Evolutionary conservation across 2,329 filamentous ascomycete genomes (phyloP), one percentile per base, ranked within the genome.

Genomic region (Nothopassalora personata): DNA sequence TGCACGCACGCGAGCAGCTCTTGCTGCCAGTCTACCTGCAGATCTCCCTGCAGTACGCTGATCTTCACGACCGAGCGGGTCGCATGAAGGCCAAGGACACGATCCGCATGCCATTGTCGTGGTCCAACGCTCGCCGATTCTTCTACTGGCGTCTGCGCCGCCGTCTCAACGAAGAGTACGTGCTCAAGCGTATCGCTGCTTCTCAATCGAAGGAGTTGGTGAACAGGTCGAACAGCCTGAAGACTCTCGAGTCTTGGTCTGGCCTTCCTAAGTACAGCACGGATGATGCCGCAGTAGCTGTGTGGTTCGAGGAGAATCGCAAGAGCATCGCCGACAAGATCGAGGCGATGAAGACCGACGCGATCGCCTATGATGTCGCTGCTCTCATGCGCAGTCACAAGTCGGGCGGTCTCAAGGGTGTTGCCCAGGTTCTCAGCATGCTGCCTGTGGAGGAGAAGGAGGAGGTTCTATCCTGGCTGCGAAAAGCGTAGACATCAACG

Each of bases 141-240:
- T 97, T 99, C 83, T 99, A 97, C 88, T 99, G 95, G 94, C 93
- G 94, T 77, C 87, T 97, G 63, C 92, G 95, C 76, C 89, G 94
- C 74, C 86, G 94, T 78, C 83, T 99, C 73, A 97, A 95, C 77
- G 94, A 99, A 80, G 94, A 99, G 79, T 90, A 95, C 76, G 91
- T 99, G 69, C 83, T 99, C 75, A 94, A 92, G 80, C 91, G 91
- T 77, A 90, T 99, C 84, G 80, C 77, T 1, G 67, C 72, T 43
- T 72, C 76, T 6, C 74, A 77, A 68, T 75, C 80, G 36, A 74
- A 75, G 71, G 66, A 74, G 72, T 65, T 81, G 61, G 65, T 75
- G 70, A 65, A 73, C 71, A 64, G 69, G 58, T 65, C 66, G 57
- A 68, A 69, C 53, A 86, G 92, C 76, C 80, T 97, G 58, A 83